Base-by-base conservation (phyloP, 192 early-diverging fungal genomes). In the Rhizophagus sp. region DNA sequence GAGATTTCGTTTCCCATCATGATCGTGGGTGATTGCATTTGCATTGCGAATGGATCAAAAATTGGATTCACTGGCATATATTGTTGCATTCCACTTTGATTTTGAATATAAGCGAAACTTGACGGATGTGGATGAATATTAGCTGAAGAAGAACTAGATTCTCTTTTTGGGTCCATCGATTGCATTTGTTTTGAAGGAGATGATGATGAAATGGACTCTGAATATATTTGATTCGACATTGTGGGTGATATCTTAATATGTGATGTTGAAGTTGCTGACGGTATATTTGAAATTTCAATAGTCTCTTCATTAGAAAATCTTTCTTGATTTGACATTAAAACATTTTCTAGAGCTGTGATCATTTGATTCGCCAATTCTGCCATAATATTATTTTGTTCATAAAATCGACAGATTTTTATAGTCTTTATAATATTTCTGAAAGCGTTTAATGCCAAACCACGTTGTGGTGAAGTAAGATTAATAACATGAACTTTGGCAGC, bases 401-500 rank as follows among this genome's bases (percentile, higher is more conserved):
- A 79, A n/a, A 69, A 79, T 36, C 27, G 24, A 68, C 30, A 66
- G n/a, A 79, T 69, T 19, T 57, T 47, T 34, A 79, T 79, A 1
- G 66, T 79, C 25, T 57, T 79, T 25, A 49, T 11, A 34, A 79
- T 69, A 44, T 79, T 69, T 69, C 30, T 68, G 17, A 67, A 79
- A n/a, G 77, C 65, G 13, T 34, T 41, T 27, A 50, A 4, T 12
- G 67, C 65, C n/a, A 79, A 61, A 2, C 65, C 77, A 30, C 77
- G 63, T 13, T 79, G 39, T 34, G 64, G 19, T 49, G 77, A 66
- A 5, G 66, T 25, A 33, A 79, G n/a, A 24, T 79, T 79, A 47
- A 69, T 66, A 2, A 52, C 22, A 69, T 79, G 66, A 57, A 79
- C 77, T 69, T 79, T 79, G 4, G 66, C 67, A 12, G 77, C 77